Base-by-base conservation (phyloP, 805 yeast species). In the Teunomyces barrocoloradensis region DNA sequence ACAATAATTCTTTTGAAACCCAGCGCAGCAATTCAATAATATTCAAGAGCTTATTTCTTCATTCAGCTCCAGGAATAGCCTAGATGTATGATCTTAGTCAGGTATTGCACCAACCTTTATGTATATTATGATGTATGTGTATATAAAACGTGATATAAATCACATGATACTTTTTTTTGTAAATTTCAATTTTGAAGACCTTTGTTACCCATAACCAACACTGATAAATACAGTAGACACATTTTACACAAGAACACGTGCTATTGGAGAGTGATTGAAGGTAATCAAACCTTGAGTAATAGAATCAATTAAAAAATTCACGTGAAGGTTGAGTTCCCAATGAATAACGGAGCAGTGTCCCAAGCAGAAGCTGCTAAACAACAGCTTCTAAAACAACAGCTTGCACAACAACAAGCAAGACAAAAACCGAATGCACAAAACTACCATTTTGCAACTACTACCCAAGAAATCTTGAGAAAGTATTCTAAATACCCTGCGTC, bases 401-500 rank as follows among this genome's bases (percentile, higher is more conserved):
- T 50, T 36, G 54, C 43, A 27, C 60, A 56, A 21, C 61, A 54
- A 37, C 65, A 58, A 12, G 12, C 17, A 37, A 54, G 53, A 43
- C 57, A 48, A 28, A 48, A 64, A 32, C 61, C 64, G n/a, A 59
- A 56, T 25, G 44, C 57, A 11, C 65, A 61, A 35, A 70, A 66
- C 23, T 77, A 77, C 58, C 77, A 80, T 41, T 86, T 85, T 58
- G 82, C 85, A 9, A 89, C 87, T 57, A 82, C 90, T 7, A 69
- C 86, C 17, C 86, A 81, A 48, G 88, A 84, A 43, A 75, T 94
- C 6, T 65, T 94, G 55, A 80, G 81, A 50, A 91, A 90, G 63
- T 91, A 84, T 63, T 83, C 85, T 54, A 80, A 81, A 47, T 79
- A 79, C 51, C 87, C 92, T 7, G 86, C 97, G 6, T 87, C 96